Conservation (phyloP, 23 red algal species). For the Rhodosorus marinus region DNA sequence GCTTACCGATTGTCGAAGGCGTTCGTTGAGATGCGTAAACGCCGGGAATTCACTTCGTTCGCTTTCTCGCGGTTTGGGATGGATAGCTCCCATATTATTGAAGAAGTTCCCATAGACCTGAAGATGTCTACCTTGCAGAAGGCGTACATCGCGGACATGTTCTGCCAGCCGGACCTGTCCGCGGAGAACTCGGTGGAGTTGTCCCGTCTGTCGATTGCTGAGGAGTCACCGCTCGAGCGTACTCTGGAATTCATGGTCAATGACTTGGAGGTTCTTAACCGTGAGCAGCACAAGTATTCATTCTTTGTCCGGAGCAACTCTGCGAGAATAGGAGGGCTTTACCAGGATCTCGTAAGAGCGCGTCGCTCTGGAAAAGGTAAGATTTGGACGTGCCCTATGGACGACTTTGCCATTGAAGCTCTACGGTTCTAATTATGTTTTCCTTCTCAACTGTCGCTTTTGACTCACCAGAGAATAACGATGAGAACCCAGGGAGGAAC, state of each 20-base stretch:
- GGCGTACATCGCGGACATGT: slow-evolving; percentile 48
- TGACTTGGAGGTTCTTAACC: slow-evolving; percentile 71
- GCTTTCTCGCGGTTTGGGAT: slow-evolving; percentile 23
- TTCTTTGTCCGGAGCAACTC: slow-evolving; percentile 83
- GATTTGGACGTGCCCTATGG: too few species aligned
- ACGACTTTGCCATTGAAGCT: too few species aligned
- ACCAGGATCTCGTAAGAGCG: too few species aligned
- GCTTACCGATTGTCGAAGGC: slow-evolving; percentile 63
- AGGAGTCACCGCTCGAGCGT: slow-evolving; percentile 53
- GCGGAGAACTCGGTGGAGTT: slow-evolving; percentile 52
- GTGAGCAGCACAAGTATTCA: slow-evolving; percentile 79
- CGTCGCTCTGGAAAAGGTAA: too few species aligned
- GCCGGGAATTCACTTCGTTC: slow-evolving; percentile 32
- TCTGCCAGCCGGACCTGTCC: slow-evolving; percentile 23
- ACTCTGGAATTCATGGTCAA: slow-evolving; percentile 55
- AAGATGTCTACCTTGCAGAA: slow-evolving; percentile 41
- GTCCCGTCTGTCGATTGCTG: slow-evolving; percentile 31
- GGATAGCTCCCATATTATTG: slow-evolving; percentile 29
- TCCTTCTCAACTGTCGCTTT: too few species aligned
- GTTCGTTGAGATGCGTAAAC: slow-evolving; percentile 52
- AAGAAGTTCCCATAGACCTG: slow-evolving; percentile 66
- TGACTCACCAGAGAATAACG: too few species aligned
- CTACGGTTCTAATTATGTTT: too few species aligned
- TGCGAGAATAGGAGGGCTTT: too few species aligned
- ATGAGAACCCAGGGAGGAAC: too few species aligned